Percentiles rank a stretch among this genome's conserved stretches.
phyloP scores from a whole-genome alignment of 2,329 filamentous ascomycete species.

The Cladosporium sphaerospermum region DNA sequence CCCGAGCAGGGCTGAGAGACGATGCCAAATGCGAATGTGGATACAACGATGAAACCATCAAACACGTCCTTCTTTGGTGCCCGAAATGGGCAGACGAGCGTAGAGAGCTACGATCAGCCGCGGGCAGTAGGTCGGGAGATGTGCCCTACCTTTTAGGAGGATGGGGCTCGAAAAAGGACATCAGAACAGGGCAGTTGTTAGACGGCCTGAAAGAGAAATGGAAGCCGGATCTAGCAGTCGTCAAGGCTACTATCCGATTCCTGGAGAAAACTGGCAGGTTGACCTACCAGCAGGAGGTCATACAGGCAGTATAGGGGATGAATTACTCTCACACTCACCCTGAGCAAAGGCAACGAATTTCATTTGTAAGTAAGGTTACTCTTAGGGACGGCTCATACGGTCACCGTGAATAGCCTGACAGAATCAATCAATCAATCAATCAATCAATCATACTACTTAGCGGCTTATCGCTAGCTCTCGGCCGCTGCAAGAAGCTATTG shows the following conservation, averaged over 20 bases:
- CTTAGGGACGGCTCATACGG: too few species aligned
- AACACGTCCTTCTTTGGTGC: neutral
- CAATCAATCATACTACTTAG: too few species aligned
- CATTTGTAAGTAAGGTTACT: too few species aligned
- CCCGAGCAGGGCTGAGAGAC: neutral
- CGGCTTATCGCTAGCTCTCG: too few species aligned
- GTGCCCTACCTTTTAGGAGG: conserved; percentile 1
- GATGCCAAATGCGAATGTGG: neutral
- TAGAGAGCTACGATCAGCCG: neutral
- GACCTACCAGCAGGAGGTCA: neutral
- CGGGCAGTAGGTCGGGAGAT: neutral
- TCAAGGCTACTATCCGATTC: conserved; percentile 8
- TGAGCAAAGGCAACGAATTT: too few species aligned
- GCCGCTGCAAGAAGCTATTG: too few species aligned
- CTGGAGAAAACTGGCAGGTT: conserved; percentile 5
- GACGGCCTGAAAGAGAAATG: conserved; percentile 3
- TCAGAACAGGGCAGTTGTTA: conserved; percentile 1
- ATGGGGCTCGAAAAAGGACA: conserved; percentile 1
- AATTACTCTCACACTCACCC: too few species aligned
- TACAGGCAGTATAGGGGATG: too few species aligned
- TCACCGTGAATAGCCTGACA: too few species aligned
- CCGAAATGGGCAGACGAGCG: neutral
- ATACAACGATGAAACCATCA: neutral
- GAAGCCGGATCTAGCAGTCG: conserved; percentile 3
- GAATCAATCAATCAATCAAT: too few species aligned